Base-by-base conservation (phyloP, 2,329 filamentous ascomycete species). In the Tympanopsis confertula region DNA sequence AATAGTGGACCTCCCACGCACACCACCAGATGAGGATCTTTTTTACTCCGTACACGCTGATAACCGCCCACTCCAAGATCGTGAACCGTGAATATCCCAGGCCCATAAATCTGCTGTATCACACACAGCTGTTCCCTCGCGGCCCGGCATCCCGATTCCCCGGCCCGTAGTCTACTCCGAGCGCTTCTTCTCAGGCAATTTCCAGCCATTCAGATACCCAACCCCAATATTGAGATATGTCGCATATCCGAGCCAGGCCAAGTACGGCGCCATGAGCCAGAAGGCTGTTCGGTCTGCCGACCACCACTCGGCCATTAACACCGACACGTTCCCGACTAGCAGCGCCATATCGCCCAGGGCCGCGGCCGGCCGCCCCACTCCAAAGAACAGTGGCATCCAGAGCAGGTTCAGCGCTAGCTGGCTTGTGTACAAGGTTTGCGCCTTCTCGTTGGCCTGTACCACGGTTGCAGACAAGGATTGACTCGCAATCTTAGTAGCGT, bases 301-400 rank as follows among this genome's bases (percentile, higher is more conserved):
- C 42, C 75, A 75, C 79, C 86, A 95, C 41, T 82, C 61, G 50
- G 82, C 83, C 13, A 83, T 71, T 37, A 95, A 59, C 48, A 86
- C 88, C 5, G 69, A 72, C 35, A 85, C 83, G 20, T 81, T 64
- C 5, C 82, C 86, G 1, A 81, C 66, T 5, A 95, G 66, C 0
- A 78, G 69, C 19, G 84, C 60, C 36, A 94, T 80, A 54, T 95
- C 85, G 19, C 71, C 69, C 5, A 85, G 76, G 3, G 88, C 87
- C 51, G 77, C 74, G 38, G 81, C 68, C 1, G 87, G 86, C 13
- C 75, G 74, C 45, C 80, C 78, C 37, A 81, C 53, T 13, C 74
- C 71, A 54, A 94, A 95, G 71, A 95, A 95, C 10, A 95, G 71
- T 12, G 89, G 89, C 74, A 87, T 95, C 86, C 86, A 96, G 38